These are phyloP conservation scores for Penicillium fuscoglaucum DNA, from an alignment of 2,329 filamentous ascomycete genomes.

Conservation along the genomic window DNA sequence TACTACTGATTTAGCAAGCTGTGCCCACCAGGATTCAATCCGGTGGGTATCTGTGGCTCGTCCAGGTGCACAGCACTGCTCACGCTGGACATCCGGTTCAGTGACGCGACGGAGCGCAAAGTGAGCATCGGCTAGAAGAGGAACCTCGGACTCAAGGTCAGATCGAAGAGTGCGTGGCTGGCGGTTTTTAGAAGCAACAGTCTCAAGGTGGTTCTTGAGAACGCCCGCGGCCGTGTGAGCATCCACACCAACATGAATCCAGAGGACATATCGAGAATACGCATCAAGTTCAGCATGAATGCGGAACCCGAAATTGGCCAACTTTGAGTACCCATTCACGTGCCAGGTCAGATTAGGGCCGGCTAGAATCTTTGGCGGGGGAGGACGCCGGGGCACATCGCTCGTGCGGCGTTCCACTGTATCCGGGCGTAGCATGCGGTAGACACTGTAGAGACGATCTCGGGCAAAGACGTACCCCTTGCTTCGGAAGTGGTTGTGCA, in stretches of 20 bases:
- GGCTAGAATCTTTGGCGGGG: slow-evolving; percentile 14
- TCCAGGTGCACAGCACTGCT: slow-evolving; percentile 11
- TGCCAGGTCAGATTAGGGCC: slow-evolving; percentile 25
- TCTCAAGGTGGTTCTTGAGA: slow-evolving; percentile 18
- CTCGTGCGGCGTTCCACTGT: slow-evolving; percentile 7
- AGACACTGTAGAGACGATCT: slow-evolving; percentile 18
- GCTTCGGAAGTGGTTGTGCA: slow-evolving; percentile 15
- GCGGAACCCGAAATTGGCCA: slow-evolving; percentile 22
- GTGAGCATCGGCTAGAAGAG: slow-evolving; percentile 12
- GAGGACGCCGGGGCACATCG: slow-evolving; percentile 10
- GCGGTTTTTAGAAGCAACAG: slow-evolving; percentile 3
- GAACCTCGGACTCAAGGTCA: slow-evolving; percentile 9
- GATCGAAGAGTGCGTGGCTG: slow-evolving; percentile 15
- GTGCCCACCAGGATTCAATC: slow-evolving; percentile 19
- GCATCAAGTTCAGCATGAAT: slow-evolving; percentile 26
- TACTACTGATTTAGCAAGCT: slow-evolving; percentile 11
- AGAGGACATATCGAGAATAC: slow-evolving; percentile 25
- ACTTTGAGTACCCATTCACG: slow-evolving; percentile 24
- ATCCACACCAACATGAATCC: slow-evolving; percentile 20
- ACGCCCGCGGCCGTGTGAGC: slow-evolving; percentile 18
- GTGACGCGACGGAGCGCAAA: slow-evolving; percentile 3
- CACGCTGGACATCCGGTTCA: slow-evolving; percentile 6
- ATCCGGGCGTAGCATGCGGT: slow-evolving; percentile 11
- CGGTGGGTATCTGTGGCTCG: slow-evolving; percentile 13
- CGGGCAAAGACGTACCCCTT: slow-evolving; percentile 15